Percentiles rank a stretch among this genome's conserved stretches.
Conservation (phyloP, 2,329 filamentous ascomycete species). For the Trichoderma sp. region DNA sequence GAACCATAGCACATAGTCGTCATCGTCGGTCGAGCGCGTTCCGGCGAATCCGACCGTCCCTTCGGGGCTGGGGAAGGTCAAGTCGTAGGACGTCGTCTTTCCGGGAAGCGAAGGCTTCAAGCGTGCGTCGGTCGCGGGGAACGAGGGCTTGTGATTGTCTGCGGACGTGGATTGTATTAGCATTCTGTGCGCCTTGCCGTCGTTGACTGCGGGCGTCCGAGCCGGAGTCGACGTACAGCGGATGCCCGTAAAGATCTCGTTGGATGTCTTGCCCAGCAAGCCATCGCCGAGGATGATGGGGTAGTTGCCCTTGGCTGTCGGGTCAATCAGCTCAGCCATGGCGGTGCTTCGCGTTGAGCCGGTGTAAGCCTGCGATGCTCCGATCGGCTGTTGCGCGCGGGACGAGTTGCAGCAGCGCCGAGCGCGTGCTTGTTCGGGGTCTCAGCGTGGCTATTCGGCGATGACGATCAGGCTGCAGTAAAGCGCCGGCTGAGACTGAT, state of each 20-base stretch:
- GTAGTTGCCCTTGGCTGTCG: constrained; percentile 63
- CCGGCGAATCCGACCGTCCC: constrained; percentile 64
- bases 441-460: neutral
- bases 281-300: constrained; percentile 66
- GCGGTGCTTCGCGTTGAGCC: neutral
- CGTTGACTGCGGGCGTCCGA: neutral
- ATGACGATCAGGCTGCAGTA: neutral
- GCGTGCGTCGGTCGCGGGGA: constrained; percentile 53
- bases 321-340: constrained; percentile 54
- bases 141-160: constrained; percentile 66
- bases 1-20: constrained; percentile 71
- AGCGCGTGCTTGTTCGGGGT: neutral
- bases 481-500: neutral
- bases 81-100: constrained; percentile 58
- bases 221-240: constrained; percentile 49
- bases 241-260: constrained; percentile 62
- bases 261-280: constrained; percentile 57
- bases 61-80: constrained; percentile 57
- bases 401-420: neutral
- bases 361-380: neutral
- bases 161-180: constrained; percentile 23
- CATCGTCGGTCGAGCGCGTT: constrained; percentile 57
- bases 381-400: neutral
- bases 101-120: constrained; percentile 54
- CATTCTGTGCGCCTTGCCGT: too few relatives aligned